These are phyloP conservation scores for Colletotrichum gloeosporioides DNA, from an alignment of 2,329 filamentous ascomycete genomes.

Conservation along the genomic window DNA sequence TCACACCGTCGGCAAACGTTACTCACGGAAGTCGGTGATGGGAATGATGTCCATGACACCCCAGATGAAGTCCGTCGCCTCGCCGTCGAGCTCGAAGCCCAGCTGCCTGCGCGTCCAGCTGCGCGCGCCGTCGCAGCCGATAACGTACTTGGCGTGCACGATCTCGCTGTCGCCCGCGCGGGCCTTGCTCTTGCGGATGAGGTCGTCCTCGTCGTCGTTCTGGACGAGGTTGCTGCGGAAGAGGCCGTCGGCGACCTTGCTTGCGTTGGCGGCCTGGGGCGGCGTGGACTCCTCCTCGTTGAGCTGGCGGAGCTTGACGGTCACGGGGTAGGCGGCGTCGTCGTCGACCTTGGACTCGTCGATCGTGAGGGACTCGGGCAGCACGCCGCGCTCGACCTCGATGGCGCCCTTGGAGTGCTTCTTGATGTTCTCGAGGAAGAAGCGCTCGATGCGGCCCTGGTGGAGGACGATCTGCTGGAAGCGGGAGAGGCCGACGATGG, in stretches of 20 bases:
- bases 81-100: slow-evolving; percentile 60
- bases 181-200: slow-evolving; percentile 21
- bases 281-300: slow-evolving; percentile 63
- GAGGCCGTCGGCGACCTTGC: slow-evolving; percentile 56
- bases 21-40: slow-evolving; percentile 51
- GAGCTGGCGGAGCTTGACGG: slow-evolving; percentile 61
- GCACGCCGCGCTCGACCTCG: slow-evolving; percentile 62
- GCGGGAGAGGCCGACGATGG: slow-evolving; percentile 62
- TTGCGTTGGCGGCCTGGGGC: slow-evolving; percentile 30
- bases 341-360: slow-evolving; percentile 56
- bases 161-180: slow-evolving; percentile 43
- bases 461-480: slow-evolving; percentile 73
- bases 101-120: slow-evolving; percentile 67
- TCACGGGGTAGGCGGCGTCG: slow-evolving; percentile 63
- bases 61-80: slow-evolving; percentile 56
- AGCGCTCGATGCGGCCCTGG: slow-evolving; percentile 73
- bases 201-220: slow-evolving; percentile 59
- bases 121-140: slow-evolving; percentile 73
- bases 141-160: slow-evolving; percentile 65
- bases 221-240: slow-evolving; percentile 63
- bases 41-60: slow-evolving; percentile 45
- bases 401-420: slow-evolving; percentile 54
- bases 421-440: slow-evolving; percentile 67
- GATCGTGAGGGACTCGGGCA: slow-evolving; percentile 61
- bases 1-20: background rate